Conservation (phyloP, 2,329 filamentous ascomycete species). For the Teratosphaeria destructans region DNA sequence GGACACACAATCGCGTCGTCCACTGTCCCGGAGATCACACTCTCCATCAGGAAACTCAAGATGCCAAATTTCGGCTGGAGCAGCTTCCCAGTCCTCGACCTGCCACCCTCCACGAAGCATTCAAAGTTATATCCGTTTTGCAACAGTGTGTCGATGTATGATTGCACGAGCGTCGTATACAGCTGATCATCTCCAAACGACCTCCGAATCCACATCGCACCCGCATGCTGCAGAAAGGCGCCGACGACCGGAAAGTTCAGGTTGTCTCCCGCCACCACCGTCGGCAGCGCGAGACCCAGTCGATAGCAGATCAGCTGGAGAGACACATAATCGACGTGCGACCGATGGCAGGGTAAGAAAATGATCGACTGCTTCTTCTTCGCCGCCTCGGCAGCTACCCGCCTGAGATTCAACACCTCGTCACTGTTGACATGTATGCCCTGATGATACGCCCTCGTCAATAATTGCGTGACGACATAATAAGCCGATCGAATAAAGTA, state of each 20-base stretch:
- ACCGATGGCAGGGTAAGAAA: conserved; percentile 88
- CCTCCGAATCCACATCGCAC: conserved; percentile 89
- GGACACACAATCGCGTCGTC: conserved; percentile 89
- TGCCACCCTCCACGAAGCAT: conserved; percentile 93
- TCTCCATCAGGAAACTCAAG: conserved; percentile 81
- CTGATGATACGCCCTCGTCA: conserved; percentile 91
- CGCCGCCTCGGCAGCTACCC: conserved; percentile 71
- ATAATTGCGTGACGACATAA: conserved; percentile 74
- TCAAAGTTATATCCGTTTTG: conserved; percentile 90
- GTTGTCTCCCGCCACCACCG: conserved; percentile 92
- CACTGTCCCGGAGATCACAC: conserved; percentile 75
- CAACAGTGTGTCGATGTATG: conserved; percentile 86
- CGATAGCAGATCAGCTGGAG: conserved; percentile 93
- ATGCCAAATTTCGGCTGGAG: conserved; percentile 94
- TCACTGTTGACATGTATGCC: conserved; percentile 92
- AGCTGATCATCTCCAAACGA: conserved; percentile 86
- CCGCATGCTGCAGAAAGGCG: conserved; percentile 85
- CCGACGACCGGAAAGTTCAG: conserved; percentile 89
- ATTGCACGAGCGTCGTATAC: conserved; percentile 86
- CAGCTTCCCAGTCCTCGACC: conserved; percentile 87
- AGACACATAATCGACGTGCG: conserved; percentile 92
- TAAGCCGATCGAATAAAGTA: conserved; percentile 86
- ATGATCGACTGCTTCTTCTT: conserved; percentile 90
- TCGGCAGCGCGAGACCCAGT: conserved; percentile 75
- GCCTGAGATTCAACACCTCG: conserved; percentile 73